These are phyloP conservation scores for Talaromyces adpressus DNA, from an alignment of 495 filamentous ascomycete genomes.

Conservation along the genomic window DNA sequence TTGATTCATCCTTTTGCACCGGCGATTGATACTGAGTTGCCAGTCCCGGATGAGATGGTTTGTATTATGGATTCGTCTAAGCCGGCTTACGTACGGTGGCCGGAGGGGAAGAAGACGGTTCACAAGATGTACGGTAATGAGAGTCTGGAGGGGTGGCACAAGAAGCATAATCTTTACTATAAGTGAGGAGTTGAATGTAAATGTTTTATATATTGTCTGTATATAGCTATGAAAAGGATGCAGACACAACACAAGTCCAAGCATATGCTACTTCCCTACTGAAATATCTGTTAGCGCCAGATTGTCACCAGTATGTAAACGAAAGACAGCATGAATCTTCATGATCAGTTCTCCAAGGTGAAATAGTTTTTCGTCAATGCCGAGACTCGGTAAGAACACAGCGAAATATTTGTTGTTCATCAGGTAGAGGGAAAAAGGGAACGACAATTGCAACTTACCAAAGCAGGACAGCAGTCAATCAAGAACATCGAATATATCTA, in stretches of 20 bases:
- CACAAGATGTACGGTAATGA: slow-evolving; percentile 32
- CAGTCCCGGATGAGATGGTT: slow-evolving; percentile 45
- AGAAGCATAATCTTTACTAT: slow-evolving; percentile 32
- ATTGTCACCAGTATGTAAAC: slow-evolving; percentile 3
- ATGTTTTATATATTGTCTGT: slow-evolving; percentile 8
- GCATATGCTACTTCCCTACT: neutral
- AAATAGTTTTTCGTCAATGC: slow-evolving; percentile 69
- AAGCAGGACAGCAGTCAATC: slow-evolving; percentile 14
- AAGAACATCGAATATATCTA: neutral
- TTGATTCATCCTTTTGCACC: slow-evolving; percentile 51
- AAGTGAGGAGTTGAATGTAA: slow-evolving; percentile 12
- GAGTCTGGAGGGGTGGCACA: slow-evolving; percentile 49
- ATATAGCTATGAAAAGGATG: neutral
- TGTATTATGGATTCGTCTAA: slow-evolving; percentile 43
- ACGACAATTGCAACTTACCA: slow-evolving; percentile 20
- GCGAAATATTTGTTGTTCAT: slow-evolving; percentile 67
- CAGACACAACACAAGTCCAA: neutral
- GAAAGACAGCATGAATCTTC: slow-evolving; percentile 12
- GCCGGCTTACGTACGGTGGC: slow-evolving; percentile 44
- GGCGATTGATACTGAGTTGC: slow-evolving; percentile 48
- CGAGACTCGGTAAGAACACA: slow-evolving; percentile 72
- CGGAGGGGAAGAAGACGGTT: slow-evolving; percentile 43
- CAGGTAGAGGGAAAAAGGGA: slow-evolving; percentile 34
- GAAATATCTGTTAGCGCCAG: neutral
- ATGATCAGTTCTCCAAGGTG: slow-evolving; percentile 94